Evolutionary conservation across 2,329 filamentous ascomycete genomes (phyloP).

Genomic region (Colletotrichum phormii): DNA sequence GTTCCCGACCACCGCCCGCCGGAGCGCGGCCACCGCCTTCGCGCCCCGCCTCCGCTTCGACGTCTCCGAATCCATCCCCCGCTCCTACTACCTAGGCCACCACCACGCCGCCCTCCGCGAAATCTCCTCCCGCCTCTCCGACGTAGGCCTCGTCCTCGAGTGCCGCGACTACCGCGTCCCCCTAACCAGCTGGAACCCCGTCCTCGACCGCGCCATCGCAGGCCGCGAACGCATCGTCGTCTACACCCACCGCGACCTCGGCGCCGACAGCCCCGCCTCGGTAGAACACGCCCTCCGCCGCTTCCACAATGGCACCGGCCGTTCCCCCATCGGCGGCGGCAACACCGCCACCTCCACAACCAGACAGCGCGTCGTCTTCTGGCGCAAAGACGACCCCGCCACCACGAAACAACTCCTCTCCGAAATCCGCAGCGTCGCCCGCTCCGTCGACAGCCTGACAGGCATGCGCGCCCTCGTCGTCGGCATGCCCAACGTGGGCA

Average conservation of each 20-base stretch:
- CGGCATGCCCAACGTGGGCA: conserved; percentile 98
- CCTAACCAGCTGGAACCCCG: conserved; percentile 87
- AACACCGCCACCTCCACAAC: background rate
- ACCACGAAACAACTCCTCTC: conserved; percentile 54
- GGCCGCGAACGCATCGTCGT: conserved; percentile 82
- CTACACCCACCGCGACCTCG: conserved; percentile 91
- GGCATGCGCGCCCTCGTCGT: conserved; percentile 90
- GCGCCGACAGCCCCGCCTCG: conserved; percentile 48
- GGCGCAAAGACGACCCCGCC: conserved; percentile 50
- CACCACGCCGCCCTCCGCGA: conserved; percentile 83
- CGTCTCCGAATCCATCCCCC: conserved; percentile 77
- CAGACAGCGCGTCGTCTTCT: conserved; percentile 53
- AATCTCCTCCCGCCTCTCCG: conserved; percentile 84
- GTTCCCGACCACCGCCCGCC: conserved; percentile 37
- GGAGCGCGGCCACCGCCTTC: conserved; percentile 60
- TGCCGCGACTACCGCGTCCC: conserved; percentile 95
- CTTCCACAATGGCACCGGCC: conserved; percentile 43
- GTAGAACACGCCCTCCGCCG: conserved; percentile 44
- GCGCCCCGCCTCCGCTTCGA: conserved; percentile 80
- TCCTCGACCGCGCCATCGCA: conserved; percentile 83
- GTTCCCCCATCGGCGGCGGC: conserved; percentile 21
- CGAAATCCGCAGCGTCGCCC: conserved; percentile 47
- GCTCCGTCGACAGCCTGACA: conserved; percentile 68
- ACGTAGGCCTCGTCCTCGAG: conserved; percentile 90
- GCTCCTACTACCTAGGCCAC: conserved; percentile 95